Evolutionary conservation across 2,329 filamentous ascomycete species (phyloP).

Genomic region (Aspergillus ibericus): DNA sequence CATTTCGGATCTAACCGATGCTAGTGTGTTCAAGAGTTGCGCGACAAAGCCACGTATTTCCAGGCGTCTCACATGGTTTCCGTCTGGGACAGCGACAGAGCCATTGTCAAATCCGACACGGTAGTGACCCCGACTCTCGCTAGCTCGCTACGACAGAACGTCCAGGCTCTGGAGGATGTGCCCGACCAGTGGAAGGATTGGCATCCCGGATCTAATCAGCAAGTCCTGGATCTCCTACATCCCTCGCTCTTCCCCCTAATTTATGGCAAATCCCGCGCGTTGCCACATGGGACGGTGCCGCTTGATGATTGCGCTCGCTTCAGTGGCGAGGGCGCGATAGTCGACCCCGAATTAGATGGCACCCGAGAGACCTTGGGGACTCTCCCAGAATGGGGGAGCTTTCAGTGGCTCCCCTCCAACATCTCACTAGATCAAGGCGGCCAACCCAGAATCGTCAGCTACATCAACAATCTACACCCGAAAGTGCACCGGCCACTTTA

Average conservation of each 20-base stretch:
- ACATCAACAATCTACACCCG: constrained; percentile 50
- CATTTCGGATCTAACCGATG: not conserved
- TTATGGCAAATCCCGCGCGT: constrained; percentile 29
- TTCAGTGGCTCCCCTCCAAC: constrained; percentile 52
- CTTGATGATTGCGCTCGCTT: constrained; percentile 27
- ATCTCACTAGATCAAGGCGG: constrained; percentile 26
- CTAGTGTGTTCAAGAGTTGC: not conserved
- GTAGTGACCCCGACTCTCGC: constrained; percentile 43
- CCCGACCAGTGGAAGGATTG: constrained; percentile 57
- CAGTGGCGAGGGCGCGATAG: constrained; percentile 17
- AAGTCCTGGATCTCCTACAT: constrained; percentile 65
- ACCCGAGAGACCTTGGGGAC: not conserved
- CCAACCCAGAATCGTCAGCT: constrained; percentile 36
- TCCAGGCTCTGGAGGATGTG: constrained; percentile 52
- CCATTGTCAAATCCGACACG: constrained; percentile 36
- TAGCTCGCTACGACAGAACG: constrained; percentile 47
- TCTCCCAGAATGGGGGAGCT: constrained; percentile 29
- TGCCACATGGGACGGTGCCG: constrained; percentile 20
- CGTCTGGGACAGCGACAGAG: not conserved
- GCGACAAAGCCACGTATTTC: not conserved
- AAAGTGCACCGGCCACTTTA: constrained; percentile 35
- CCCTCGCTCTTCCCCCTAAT: constrained; percentile 53
- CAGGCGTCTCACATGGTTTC: not conserved
- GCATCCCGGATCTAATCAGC: constrained; percentile 58
- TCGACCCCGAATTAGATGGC: not conserved